Evolutionary conservation across 2,329 filamentous ascomycete genomes (phyloP).

Genomic region (Zalaria obscura): DNA sequence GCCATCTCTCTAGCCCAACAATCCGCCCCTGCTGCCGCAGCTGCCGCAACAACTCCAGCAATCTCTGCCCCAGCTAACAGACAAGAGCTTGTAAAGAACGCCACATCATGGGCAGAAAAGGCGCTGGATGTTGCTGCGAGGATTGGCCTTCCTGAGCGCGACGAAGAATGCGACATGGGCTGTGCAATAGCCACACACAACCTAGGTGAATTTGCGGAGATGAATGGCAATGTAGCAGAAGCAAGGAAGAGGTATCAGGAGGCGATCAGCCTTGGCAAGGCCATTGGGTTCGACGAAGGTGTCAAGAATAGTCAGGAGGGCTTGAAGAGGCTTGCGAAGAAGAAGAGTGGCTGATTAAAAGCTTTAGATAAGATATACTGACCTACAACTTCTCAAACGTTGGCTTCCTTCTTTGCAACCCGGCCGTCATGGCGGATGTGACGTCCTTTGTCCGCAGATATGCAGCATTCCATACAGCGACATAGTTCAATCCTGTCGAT

Average conservation of each 20-base stretch:
- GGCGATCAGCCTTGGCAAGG: conserved; percentile 44
- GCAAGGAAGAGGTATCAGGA: conserved; percentile 57
- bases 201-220: conserved; percentile 68
- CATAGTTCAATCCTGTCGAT: conserved; percentile 56
- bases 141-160: conserved; percentile 52
- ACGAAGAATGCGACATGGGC: conserved; percentile 67
- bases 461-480: conserved; percentile 73
- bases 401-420: conserved; percentile 63
- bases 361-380: background rate
- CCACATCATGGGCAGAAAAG: conserved; percentile 65
- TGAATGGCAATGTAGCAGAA: conserved; percentile 50
- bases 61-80: conserved; percentile 24
- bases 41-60: conserved; percentile 14
- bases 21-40: conserved; percentile 20
- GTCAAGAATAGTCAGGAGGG: conserved; percentile 25
- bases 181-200: conserved; percentile 80
- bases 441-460: conserved; percentile 74
- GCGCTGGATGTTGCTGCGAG: conserved; percentile 53
- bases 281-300: conserved; percentile 33
- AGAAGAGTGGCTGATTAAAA: background rate
- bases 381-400: conserved; percentile 68
- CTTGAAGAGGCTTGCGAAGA: conserved; percentile 19
- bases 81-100: conserved; percentile 51
- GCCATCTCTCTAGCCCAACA: conserved; percentile 60
- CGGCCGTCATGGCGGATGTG: conserved; percentile 56